Conservation (phyloP, 805 yeast species). For the Ogataea methanolica region DNA sequence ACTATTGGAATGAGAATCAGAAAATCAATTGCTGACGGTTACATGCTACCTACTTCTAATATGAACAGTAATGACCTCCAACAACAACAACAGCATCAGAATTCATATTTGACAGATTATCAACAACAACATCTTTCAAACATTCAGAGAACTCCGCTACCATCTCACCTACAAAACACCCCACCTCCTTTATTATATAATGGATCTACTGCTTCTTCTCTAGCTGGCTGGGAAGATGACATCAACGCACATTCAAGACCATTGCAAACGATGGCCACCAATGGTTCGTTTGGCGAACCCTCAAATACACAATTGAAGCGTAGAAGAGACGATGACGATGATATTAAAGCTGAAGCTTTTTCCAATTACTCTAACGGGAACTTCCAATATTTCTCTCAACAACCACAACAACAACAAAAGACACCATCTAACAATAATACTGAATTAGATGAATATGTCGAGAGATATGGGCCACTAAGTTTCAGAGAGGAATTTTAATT, state of each 20-base stretch:
- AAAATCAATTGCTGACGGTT: conserved; percentile 62
- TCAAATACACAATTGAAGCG: conserved; percentile 5
- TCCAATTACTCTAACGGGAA: neutral
- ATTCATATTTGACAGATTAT: conserved; percentile 7
- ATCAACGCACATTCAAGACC: conserved; percentile 7
- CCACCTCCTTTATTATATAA: conserved; percentile 42
- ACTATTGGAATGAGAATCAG: conserved; percentile 70
- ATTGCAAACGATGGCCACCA: neutral
- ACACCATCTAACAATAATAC: neutral
- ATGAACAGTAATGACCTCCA: neutral
- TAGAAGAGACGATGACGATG: conserved; percentile 8
- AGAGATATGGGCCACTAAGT: conserved; percentile 40
- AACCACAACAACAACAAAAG: too few relatives aligned
- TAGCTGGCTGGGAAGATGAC: conserved; percentile 40
- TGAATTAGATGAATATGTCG: conserved; percentile 24
- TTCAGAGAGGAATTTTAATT: conserved; percentile 46
- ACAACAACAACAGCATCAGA: conserved; percentile 8
- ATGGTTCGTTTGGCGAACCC: neutral
- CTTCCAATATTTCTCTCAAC: neutral
- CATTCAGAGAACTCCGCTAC: conserved; percentile 36
- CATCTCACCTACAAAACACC: conserved; percentile 27
- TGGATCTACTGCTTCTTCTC: conserved; percentile 42
- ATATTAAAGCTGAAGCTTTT: neutral
- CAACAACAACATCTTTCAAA: conserved; percentile 16
- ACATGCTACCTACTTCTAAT: conserved; percentile 22